Evolutionary conservation across 176 grass and related monocot species (phyloP).

Genomic region (Triticum aestivum): IWGSC_CS_RefSeq_v2.1 NC_057808.1:529564765-529565264

Average conservation of each 20-base stretch:
- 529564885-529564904: not conserved
- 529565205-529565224: slow-evolving; percentile 14
- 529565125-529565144: not conserved
- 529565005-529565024: not conserved
- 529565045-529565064: not conserved
- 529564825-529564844: not conserved
- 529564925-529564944: not conserved
- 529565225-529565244: slow-evolving; percentile 3
- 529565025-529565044: not conserved
- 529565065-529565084: not conserved
- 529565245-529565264: not conserved
- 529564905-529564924: not conserved
- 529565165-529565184: slow-evolving; percentile 54
- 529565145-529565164: slow-evolving; percentile 90
- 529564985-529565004: not conserved
- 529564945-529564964: not conserved
- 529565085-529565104: not conserved
- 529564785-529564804: not conserved
- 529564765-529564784: not conserved
- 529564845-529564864: not conserved
- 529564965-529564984: not conserved
- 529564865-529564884: not conserved
- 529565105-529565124: not conserved
- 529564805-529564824: not conserved
- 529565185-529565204: slow-evolving; percentile 76